phyloP scores from a whole-genome alignment of 2,329 filamentous ascomycete species.

The Cytospora piceae region DNA sequence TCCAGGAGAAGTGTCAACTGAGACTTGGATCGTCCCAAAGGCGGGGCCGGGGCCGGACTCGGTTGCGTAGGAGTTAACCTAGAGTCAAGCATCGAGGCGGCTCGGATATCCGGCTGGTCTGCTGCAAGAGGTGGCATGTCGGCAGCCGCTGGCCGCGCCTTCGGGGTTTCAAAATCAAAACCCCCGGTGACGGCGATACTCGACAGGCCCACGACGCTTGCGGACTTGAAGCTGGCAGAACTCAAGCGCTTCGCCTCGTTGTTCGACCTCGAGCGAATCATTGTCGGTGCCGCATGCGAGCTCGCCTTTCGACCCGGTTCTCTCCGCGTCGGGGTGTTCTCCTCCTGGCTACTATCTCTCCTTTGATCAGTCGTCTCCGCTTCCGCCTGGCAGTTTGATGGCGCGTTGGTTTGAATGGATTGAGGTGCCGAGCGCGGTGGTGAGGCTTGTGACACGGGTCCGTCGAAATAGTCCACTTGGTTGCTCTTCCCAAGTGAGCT shows the following conservation, averaged over 20 bases:
- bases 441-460: conserved; percentile 9
- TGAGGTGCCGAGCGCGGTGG: conserved; percentile 17
- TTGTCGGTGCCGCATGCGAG: conserved; percentile 10
- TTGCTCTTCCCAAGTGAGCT: background rate
- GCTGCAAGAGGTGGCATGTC: conserved; percentile 28
- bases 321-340: background rate
- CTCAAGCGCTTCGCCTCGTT: conserved; percentile 29
- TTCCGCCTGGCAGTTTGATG: background rate
- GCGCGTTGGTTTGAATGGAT: background rate
- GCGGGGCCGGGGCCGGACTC: conserved; percentile 48
- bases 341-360: conserved; percentile 1
- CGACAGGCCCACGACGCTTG: conserved; percentile 33
- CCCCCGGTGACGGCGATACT: conserved; percentile 34
- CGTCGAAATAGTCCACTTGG: conserved; percentile 10
- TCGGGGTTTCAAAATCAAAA: conserved; percentile 36
- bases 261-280: conserved; percentile 28
- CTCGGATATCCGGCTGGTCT: conserved; percentile 34
- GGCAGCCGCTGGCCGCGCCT: conserved; percentile 18
- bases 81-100: conserved; percentile 41
- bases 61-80: conserved; percentile 55
- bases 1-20: conserved; percentile 62
- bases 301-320: background rate
- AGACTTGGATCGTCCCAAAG: conserved; percentile 62
- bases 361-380: conserved; percentile 3
- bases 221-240: conserved; percentile 31